Percentiles rank a stretch among this genome's conserved stretches.
Conservation (phyloP, 352 stramenopile genomes). For the Thalassiosira mediterranea region DNA sequence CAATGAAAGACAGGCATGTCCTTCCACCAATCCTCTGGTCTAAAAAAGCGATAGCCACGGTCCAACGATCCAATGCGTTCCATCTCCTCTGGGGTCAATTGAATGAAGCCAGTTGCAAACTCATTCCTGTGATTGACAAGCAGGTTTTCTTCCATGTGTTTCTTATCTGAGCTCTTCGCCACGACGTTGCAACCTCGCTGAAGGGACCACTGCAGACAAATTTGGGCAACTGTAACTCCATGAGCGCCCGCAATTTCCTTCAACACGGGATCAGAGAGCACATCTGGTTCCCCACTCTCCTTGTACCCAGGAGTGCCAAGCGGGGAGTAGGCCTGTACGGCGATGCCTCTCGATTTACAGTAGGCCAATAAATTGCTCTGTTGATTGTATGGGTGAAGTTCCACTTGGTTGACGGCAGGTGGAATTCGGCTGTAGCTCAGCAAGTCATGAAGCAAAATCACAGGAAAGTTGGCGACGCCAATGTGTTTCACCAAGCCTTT, state of each 20-base stretch:
- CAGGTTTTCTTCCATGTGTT: constrained; percentile 72
- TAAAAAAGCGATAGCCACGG: constrained; percentile 70
- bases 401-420: constrained; percentile 85
- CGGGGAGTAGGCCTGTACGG: constrained; percentile 83
- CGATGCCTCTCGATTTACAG: constrained; percentile 69
- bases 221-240: constrained; percentile 73
- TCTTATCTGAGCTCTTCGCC: constrained; percentile 74
- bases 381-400: constrained; percentile 85
- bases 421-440: constrained; percentile 66
- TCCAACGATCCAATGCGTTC: constrained; percentile 59
- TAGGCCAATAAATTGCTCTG: constrained; percentile 73
- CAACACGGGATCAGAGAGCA: constrained; percentile 69
- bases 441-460: constrained; percentile 78
- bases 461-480: constrained; percentile 86
- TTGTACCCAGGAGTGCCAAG: constrained; percentile 68
- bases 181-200: constrained; percentile 78
- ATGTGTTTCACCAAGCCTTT: constrained; percentile 82
- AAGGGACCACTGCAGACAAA: constrained; percentile 82
- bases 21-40: constrained; percentile 78
- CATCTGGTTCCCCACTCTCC: constrained; percentile 27
- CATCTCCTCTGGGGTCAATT: constrained; percentile 60
- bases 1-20: constrained; percentile 59
- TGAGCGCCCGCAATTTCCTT: constrained; percentile 55
- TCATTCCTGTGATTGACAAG: constrained; percentile 35
- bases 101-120: constrained; percentile 11